Base-by-base conservation (phyloP, 2,329 filamentous ascomycete genomes). In the Blastomyces gilchristii region DNA sequence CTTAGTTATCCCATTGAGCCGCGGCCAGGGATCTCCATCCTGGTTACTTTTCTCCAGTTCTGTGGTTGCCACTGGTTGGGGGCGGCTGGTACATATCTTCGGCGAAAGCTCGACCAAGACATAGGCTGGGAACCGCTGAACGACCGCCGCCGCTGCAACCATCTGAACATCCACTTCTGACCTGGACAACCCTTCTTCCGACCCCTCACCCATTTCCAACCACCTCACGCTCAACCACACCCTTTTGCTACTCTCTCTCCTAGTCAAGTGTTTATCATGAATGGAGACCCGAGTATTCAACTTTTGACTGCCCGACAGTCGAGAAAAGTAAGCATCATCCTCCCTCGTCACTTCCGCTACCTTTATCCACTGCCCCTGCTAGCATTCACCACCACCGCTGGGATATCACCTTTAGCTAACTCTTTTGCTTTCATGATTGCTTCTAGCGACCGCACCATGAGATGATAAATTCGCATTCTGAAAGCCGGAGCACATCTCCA, bases 221-320 rank as follows among this genome's bases (percentile, higher is more conserved):
- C 50, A 34, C 50, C 39, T n/a, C 41, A 37, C 34, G 22, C 31
- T 43, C 31, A 50, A 61, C 45, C 52, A 39, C 39, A 12, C n/a
- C 31, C 6, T 22, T 45, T 31, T 31, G 9, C 58, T 28, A 28
- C 34, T 47, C 43, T 39, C 28, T 22, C 22, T 22, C n/a, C 47
- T 31, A 49, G 18, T 41, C 47, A 25, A 18, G 18, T 14, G 28
- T 43, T 52, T 56, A 61, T 58, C 22, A 78, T 77, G 76, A 76
- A 69, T 67, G 69, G 73, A 63, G 71, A 74, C 45, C 67, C 72
- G 49, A 72, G 71, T 64, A 68, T 75, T 60, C 72, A 75, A 65
- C 71, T 75, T 62, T 65, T 77, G 68, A 69, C 69, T 65, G 69
- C 73, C 66, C 70, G 73, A 9, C 53, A 60, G 69, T 73, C 72